Base-by-base conservation (phyloP, 164 flowering plant species). In the Platanus orientalis region DNA sequence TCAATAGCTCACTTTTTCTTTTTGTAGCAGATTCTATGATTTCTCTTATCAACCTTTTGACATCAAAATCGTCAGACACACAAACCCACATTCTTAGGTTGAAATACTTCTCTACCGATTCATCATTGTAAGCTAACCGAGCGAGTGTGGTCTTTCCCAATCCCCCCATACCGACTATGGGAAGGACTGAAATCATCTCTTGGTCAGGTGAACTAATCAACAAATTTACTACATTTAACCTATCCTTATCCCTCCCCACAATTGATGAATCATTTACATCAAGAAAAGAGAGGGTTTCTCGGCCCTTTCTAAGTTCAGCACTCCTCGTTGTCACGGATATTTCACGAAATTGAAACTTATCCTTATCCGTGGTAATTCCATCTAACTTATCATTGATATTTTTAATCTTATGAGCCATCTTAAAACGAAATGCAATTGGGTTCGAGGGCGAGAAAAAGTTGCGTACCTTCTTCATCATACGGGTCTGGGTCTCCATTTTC, bases 391-490 rank as follows among this genome's bases (percentile, higher is more conserved):
- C 42, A 7, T 14, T 36, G 12, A 36, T 36, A 36, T 36, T 14
- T 36, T 36, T 50, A 9, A 66, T 50, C 32, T 49, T 34, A n/a
- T 50, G 47, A 34, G 17, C 69, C 25, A 57, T 65, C 25, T 50
- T 65, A 1, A 14, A 42, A 47, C 42, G 14, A 32, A 55, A 20
- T 6, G 7, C 28, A 21, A 45, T 20, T 44, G 44, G 53, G 12
- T 21, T 27, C 10, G 28, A 40, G 25, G 16, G 28, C 3, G 29
- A 21, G 21, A 58, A 58, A 26, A 40, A 58, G 30, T 39, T 23
- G 51, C 50, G 24, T 36, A 63, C 47, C 58, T 21, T 53, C 14
- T 53, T 40, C 26, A 20, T 63, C 13, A 24, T 23, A 13, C 16
- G 28, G 29, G 21, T 39, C 2, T 24, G 45, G 25, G 36, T 57